A percentile compares a stretch with the other conserved stretches of the same genome.
Conservation (phyloP, 2,329 filamentous ascomycete genomes). For the Raffaelea albimanens region DNA sequence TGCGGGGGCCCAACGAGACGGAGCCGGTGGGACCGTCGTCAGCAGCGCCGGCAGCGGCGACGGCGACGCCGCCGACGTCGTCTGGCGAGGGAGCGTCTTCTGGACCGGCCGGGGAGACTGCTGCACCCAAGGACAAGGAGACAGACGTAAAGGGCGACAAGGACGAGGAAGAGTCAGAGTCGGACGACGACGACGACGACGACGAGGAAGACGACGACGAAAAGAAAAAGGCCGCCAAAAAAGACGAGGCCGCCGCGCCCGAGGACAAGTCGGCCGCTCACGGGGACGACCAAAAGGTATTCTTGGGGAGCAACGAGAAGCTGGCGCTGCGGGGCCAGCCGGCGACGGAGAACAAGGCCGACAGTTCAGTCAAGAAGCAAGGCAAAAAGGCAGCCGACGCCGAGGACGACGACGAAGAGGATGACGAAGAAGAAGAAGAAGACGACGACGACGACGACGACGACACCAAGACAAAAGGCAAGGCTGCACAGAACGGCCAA, state of each 20-base stretch:
- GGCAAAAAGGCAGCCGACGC: neutral
- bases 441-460: slow-evolving; percentile 23
- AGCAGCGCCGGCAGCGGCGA: neutral
- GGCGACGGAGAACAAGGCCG: slow-evolving; percentile 6
- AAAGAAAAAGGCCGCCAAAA: slow-evolving; percentile 15
- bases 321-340: slow-evolving; percentile 35
- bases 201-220: slow-evolving; percentile 17
- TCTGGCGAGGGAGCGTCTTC: neutral
- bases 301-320: slow-evolving; percentile 45
- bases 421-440: slow-evolving; percentile 15
- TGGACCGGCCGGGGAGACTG: too few relatives aligned
- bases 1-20: slow-evolving; percentile 27
- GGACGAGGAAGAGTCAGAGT: slow-evolving; percentile 14
- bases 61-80: neutral
- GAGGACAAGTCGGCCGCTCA: slow-evolving; percentile 21
- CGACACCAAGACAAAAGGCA: slow-evolving; percentile 20
- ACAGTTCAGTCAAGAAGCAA: too few relatives aligned
- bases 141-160: slow-evolving; percentile 20
- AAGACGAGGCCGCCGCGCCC: slow-evolving; percentile 18
- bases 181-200: slow-evolving; percentile 21
- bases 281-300: slow-evolving; percentile 45
- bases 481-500: neutral
- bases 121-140: slow-evolving; percentile 18
- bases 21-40: slow-evolving; percentile 2
- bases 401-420: slow-evolving; percentile 3